Evolutionary conservation across 306 rosid species (phyloP).

Genomic region (Quercus berberidifolia): DNA sequence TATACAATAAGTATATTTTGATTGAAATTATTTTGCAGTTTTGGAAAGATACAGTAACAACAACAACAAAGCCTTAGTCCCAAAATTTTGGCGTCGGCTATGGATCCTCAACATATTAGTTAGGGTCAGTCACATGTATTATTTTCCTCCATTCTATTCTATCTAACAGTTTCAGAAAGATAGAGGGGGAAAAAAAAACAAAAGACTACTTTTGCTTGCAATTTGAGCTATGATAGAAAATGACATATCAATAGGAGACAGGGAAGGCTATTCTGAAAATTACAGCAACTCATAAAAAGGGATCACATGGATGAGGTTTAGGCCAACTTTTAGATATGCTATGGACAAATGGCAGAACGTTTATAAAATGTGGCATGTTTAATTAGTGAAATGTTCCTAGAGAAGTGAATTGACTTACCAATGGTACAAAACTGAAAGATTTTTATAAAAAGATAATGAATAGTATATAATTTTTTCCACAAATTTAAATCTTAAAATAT

Average conservation of each 20-base stretch:
- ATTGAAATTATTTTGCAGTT: not conserved
- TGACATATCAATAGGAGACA: not conserved
- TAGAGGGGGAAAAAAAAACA: not conserved
- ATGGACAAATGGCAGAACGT: not conserved
- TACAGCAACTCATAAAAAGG: not conserved
- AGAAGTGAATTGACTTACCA: not conserved
- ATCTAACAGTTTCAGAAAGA: not conserved
- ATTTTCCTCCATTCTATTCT: no score
- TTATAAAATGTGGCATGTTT: not conserved
- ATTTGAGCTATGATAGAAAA: not conserved
- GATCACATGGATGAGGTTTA: not conserved
- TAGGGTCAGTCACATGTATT: no score
- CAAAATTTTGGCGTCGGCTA: no score
- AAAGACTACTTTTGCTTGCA: not conserved
- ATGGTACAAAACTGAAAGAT: not conserved
- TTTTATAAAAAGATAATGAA: not conserved
- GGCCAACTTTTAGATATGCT: not conserved
- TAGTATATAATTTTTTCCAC: not conserved
- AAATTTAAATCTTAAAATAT: not conserved
- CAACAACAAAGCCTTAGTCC: no score
- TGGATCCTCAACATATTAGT: no score
- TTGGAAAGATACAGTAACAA: not conserved
- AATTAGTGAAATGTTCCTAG: not conserved
- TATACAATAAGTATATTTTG: not conserved
- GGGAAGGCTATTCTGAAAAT: not conserved